Base-by-base conservation (phyloP, 108 stramenopile species). In the Pseudonitzschia multistriata region DNA sequence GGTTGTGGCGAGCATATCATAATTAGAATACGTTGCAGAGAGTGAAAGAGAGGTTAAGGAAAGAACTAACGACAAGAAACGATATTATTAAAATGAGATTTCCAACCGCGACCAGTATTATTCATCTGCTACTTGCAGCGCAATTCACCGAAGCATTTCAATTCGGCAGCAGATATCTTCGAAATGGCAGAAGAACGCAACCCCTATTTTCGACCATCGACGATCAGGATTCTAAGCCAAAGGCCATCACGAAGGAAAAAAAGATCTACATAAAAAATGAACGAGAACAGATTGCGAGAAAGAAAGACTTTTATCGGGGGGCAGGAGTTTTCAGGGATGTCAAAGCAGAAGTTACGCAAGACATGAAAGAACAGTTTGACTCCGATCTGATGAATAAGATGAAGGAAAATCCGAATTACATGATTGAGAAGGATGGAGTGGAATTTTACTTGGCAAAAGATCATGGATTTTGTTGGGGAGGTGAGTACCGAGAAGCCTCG, bases 391-490 rank as follows among this genome's bases (percentile, higher is more conserved):
- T 95, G 29, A 81, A 89, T 36, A 80, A 91, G 42, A 54, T 95
- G 55, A 89, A 86, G 66, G 35, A 71, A 31, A 85, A 61, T 65
- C 83, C 88, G 37, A 48, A 78, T 3, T 91, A 77, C 63, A 79
- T 91, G 21, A 72, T 92, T 29, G 81, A 89, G 66, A 77, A 77
- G 54, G 89, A 90, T 71, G 88, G 88, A 5, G 89, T 93, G 36
- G 85, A 80, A 56, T 89, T 94, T 33, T 87, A 86, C 66, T 73
- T 94, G 2, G 93, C 93, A 62, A 87, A 87, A 62, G 90, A 91
- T 63, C 88, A 88, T 68, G 90, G 90, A 35, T 94, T 94, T 68
- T 94, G 93, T 59, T 94, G 93, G 93, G 93, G 93, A n/a, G 87
- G 55, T 31, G 31, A 56, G 30, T 30, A 48, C 14, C 17, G 47